Base-by-base conservation (phyloP, 768 basidiomycete species). In the Lentinus brumalis region DNA sequence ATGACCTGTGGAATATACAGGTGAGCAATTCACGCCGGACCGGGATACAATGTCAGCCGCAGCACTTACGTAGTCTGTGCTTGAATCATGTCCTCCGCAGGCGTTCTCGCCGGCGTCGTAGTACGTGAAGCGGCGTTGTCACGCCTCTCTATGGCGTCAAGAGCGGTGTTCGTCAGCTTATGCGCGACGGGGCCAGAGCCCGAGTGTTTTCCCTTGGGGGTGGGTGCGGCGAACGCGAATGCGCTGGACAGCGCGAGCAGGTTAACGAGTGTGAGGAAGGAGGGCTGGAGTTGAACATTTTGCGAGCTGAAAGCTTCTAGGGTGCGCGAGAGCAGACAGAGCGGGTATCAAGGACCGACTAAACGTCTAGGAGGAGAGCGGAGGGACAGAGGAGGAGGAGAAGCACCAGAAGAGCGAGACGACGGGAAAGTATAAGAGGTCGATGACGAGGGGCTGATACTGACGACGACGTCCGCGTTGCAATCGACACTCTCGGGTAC, bases 1-100 rank as follows among this genome's bases (percentile, higher is more conserved):
- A 88, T 86, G 61, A 86, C 80, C 86, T 87, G 58, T 21, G 18
- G 12, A 15, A n/a, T 35, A 49, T 15, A 9, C 21, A 46, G 31
- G 46, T 52, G 15, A 61, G 50, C 35, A 40, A 5, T 41, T 29
- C 31, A 21, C 50, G 7, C 16, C 32, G 10, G 26, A 4, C 16
- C 32, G 10, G 26, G 10, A 49, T 5, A 5, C 30, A 11, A 35
- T 6, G 14, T 26, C 26, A 2, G 35, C 41, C 21, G 7, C 9
- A 45, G 39, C 18, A 66, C 67, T 65, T 40, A 69, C 68, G 46
- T 57, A 69, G 38, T 65, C 63, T 18, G 40, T 60, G 52, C 53
- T 47, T 8, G 59, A 54, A 50, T 69, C 64, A 3, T 26, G 14
- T 31, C 56, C 58, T 14, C 68, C 68, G 53, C 68, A 69, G 14